These are phyloP conservation scores for Paecilomyces sp. DNA, from an alignment of 2,329 filamentous ascomycete species.

Conservation along the genomic window DNA sequence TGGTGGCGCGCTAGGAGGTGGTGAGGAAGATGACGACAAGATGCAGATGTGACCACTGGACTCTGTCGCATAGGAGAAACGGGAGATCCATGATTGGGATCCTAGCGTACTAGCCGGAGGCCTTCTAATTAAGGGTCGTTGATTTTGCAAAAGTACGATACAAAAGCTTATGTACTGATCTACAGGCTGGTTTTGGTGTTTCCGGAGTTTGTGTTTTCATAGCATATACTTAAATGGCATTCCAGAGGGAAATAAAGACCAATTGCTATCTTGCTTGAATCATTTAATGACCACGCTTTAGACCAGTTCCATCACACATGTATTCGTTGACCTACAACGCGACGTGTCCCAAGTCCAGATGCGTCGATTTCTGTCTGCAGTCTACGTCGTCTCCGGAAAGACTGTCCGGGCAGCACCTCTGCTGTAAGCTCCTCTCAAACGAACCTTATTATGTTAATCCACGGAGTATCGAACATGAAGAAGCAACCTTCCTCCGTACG, in stretches of 20 bases:
- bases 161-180: background rate
- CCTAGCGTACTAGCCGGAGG: background rate
- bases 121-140: background rate
- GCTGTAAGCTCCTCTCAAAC: too few species aligned
- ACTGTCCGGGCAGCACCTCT: too few species aligned
- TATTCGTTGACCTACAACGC: background rate
- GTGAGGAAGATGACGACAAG: slow-evolving; percentile 23
- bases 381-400: too few species aligned
- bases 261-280: background rate
- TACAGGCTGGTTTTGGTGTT: background rate
- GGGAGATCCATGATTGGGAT: background rate
- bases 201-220: background rate
- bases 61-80: background rate
- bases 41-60: slow-evolving; percentile 29
- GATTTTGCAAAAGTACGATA: background rate
- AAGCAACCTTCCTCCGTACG: too few species aligned
- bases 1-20: slow-evolving; percentile 44
- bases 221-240: background rate
- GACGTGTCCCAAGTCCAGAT: background rate
- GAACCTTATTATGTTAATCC: too few species aligned
- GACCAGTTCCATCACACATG: too few species aligned
- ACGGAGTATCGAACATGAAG: too few species aligned
- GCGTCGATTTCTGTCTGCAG: too few species aligned
- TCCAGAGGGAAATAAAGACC: background rate
- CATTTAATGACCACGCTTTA: too few species aligned